phyloP scores from a whole-genome alignment of 2,329 filamentous ascomycete genomes.

The Drechslerella dactyloides region DNA sequence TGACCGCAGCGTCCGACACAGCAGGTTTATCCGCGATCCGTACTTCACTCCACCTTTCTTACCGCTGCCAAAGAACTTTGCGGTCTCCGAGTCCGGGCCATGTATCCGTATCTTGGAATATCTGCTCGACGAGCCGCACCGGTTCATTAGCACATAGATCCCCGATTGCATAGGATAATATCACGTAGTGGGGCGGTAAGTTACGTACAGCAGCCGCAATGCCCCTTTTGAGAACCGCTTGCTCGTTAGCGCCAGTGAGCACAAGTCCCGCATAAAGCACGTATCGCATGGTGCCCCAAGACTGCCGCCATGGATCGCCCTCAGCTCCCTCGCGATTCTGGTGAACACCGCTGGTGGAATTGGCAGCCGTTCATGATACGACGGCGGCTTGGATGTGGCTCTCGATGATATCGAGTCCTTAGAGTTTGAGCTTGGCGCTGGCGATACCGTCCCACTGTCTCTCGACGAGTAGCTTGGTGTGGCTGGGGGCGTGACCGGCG shows the following conservation, averaged over 20 bases:
- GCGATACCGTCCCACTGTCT: conserved; percentile 29
- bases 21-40: conserved; percentile 36
- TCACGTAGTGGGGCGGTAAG: conserved; percentile 6
- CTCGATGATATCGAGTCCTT: conserved; percentile 35
- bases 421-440: conserved; percentile 33
- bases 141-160: background rate
- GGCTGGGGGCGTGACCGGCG: conserved; percentile 32
- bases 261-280: conserved; percentile 50
- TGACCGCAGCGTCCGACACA: conserved; percentile 42
- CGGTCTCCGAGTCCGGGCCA: conserved; percentile 40
- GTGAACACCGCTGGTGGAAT: conserved; percentile 34
- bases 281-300: conserved; percentile 48
- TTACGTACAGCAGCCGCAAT: conserved; percentile 36
- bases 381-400: conserved; percentile 21
- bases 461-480: conserved; percentile 18
- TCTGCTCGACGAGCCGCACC: conserved; percentile 4
- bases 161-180: background rate
- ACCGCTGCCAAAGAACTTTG: conserved; percentile 40
- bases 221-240: conserved; percentile 46
- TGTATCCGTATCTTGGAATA: conserved; percentile 49
- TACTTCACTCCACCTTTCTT: conserved; percentile 43
- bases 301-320: conserved; percentile 33
- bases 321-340: conserved; percentile 39
- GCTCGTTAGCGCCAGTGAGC: conserved; percentile 37
- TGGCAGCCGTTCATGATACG: conserved; percentile 29